Percentiles rank a stretch among this genome's conserved stretches.
Evolutionary conservation across 176 grass and related monocot genomes (phyloP).

Genomic region (Musa itinerans): DNA sequence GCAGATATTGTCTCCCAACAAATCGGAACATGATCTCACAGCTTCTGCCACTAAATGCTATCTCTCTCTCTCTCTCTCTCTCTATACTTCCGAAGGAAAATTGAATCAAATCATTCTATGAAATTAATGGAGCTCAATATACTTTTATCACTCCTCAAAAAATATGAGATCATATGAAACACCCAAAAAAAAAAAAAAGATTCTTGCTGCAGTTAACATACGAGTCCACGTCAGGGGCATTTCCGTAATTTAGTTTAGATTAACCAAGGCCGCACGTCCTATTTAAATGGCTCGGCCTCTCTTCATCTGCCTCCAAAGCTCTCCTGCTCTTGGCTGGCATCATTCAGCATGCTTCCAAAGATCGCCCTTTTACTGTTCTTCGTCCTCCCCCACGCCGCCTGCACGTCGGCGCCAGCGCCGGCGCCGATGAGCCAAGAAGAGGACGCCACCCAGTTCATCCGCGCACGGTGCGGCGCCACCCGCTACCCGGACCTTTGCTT

Average conservation of each 20-base stretch:
- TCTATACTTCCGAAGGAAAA: no score
- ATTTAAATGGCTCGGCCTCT: background rate
- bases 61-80: no score
- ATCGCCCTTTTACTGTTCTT: background rate
- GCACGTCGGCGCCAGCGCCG: background rate
- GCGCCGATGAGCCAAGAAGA: background rate
- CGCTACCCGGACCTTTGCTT: slow-evolving; percentile 33
- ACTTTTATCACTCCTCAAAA: no score
- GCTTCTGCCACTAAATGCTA: no score
- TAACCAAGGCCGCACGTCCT: background rate
- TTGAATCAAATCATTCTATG: no score
- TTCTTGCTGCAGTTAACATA: no score
- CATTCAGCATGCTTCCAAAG: background rate
- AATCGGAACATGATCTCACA: background rate
- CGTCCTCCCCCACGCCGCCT: background rate
- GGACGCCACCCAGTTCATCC: slow-evolving; percentile 23
- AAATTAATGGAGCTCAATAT: no score
- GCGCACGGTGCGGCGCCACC: slow-evolving; percentile 25
- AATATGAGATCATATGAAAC: no score
- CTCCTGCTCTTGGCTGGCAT: background rate
- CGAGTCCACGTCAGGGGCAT: no score
- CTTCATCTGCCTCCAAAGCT: background rate
- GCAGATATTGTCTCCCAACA: background rate
- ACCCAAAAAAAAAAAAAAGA: no score
- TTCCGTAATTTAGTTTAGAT: no score